phyloP scores from a whole-genome alignment of 2,329 filamentous ascomycete genomes.

The Colletotrichum lindemuthianum region DNA sequence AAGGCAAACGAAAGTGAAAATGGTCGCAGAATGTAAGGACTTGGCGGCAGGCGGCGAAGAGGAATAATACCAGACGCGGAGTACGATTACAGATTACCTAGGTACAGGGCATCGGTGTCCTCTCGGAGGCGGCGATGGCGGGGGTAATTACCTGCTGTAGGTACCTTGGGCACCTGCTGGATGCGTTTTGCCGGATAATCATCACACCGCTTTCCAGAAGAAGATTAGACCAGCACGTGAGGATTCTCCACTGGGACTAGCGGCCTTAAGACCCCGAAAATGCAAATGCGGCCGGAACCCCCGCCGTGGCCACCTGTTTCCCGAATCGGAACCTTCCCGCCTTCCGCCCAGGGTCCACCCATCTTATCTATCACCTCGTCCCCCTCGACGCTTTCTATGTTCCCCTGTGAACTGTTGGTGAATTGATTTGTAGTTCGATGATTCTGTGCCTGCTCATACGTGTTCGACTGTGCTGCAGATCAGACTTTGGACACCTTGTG shows the following conservation, averaged over 20 bases:
- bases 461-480: too few relatives aligned
- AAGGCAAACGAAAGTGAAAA: not conserved
- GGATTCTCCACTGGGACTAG: slow-evolving; percentile 4
- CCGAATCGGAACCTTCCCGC: slow-evolving; percentile 9
- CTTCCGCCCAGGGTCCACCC: not conserved
- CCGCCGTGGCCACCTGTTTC: slow-evolving; percentile 11
- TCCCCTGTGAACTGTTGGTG: too few relatives aligned
- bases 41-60: slow-evolving; percentile 2
- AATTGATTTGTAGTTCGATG: too few relatives aligned
- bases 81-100: slow-evolving; percentile 4
- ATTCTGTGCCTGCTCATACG: too few relatives aligned
- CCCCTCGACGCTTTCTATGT: not conserved
- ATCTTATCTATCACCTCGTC: not conserved
- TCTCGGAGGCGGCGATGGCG: slow-evolving; percentile 31
- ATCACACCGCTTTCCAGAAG: slow-evolving; percentile 6
- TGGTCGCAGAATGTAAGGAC: not conserved
- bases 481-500: too few relatives aligned
- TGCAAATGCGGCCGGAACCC: not conserved
- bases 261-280: slow-evolving; percentile 21
- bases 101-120: slow-evolving; percentile 26
- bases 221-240: slow-evolving; percentile 2
- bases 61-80: not conserved
- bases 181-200: slow-evolving; percentile 19
- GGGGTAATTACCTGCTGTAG: slow-evolving; percentile 14
- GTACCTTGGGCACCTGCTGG: not conserved